Base-by-base conservation (phyloP, 2,329 filamentous ascomycete genomes). In the Epicoccum nigrum region DNA sequence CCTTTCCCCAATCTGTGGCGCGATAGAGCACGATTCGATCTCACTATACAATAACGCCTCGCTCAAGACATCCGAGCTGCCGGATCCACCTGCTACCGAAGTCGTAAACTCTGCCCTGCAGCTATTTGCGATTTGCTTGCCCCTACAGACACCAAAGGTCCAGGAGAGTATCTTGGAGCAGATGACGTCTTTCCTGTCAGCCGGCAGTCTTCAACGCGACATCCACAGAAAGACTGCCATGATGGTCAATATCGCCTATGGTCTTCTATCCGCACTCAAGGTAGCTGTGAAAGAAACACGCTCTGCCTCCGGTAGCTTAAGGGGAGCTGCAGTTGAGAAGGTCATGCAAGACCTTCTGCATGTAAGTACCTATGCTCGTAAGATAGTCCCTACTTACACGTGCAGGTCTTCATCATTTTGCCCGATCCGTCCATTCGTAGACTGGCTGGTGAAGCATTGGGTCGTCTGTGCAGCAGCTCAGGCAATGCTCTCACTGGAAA, bases 111-210 rank as follows among this genome's bases (percentile, higher is more conserved):
- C 93, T 66, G 92, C 94, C 0, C 95, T 99, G 48, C 88, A 94
- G 56, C 79, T 97, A 0, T 99, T 99, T 70, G 91, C 92, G 2
- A 90, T 96, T 45, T 89, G 91, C 31, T 86, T 99, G 50, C 92
- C 94, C 2, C 79, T 97, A 8, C 95, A 96, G 37, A 88, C 90
- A 0, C 82, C 90, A 4, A 96, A 93, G 67, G 90, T 99, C 2
- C 94, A 99, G 67, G 94, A 99, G 72, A 97, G 93, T 67, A 90
- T 96, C 39, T 78, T 99, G 8, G 94, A 99, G 72, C 94, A 99
- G 69, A 87, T 97, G 39, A 88, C 90, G 13, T 94, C 90, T 0
- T 96, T 95, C 66, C 79, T 94, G n/a, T 88, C 90, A 0, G 89
- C 92, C 1, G 85, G 86, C 0, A 85, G 84, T 41, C 78, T 97